Evolutionary conservation across 1,284 basidiomycete genomes (phyloP), one percentile per base, ranked within the genome.

Genomic region (Sporisorium graminicola): DNA sequence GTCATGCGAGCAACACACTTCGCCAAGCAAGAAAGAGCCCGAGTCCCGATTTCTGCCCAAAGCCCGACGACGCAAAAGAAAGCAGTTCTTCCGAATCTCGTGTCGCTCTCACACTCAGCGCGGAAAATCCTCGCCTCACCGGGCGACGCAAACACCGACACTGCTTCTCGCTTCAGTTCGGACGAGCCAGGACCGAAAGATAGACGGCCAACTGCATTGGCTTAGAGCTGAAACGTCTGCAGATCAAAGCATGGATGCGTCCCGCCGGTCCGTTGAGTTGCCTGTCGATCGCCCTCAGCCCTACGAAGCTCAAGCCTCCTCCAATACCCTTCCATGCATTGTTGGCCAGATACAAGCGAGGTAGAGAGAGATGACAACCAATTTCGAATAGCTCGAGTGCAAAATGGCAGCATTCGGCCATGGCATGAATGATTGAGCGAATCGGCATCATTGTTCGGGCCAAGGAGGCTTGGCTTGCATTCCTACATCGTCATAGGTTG

Each of bases 1-100:
- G 55, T 57, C 55, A 57, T 46, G 46, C 56, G 44, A 49, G 56
- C 56, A 43, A 33, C 31, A 14, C 16, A 4, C n/a, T 37, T 42
- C 24, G 22, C 9, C n/a, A 31, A 29, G 49, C 16, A 14, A 27
- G 6, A 5, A 12, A 33, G 10, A 16, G 13, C 24, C 52, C 52
- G 52, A 53, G 22, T 53, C 10, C 52, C 52, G 52, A 53, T 6
- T 27, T 53, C 8, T 18, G 3, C 5, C n/a, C 18, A n/a, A 40
- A 35, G 13, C 8, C 35, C 35, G 35, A 35, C 3, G 35, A n/a
- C n/a, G n/a, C n/a, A n/a, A n/a, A n/a, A 35, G 13, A 14, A 35
- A 35, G 7, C 8, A 4, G 18, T 18, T 40, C 8, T n/a, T 40
- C 16, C 37, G 5, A 40, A 18, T 5, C 8, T 1, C 20, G 5